Evolutionary conservation across 768 basidiomycete genomes (phyloP).

Genomic region (Hydnomerulius pinastri): DNA sequence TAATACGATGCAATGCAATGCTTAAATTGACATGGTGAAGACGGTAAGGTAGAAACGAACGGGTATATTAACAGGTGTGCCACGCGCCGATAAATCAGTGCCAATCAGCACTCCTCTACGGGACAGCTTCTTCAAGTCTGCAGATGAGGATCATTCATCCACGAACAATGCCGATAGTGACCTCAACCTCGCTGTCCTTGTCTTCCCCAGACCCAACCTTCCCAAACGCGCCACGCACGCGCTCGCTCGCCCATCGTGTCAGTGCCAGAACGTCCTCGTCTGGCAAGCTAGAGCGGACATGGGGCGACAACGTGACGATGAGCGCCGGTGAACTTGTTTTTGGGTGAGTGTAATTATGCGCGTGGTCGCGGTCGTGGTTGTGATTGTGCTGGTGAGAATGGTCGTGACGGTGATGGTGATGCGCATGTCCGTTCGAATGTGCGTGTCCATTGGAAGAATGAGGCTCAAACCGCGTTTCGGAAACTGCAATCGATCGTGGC

Average conservation of each 20-base stretch:
- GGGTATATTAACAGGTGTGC: constrained; percentile 16
- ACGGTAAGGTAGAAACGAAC: background rate
- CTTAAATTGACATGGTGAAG: constrained; percentile 10
- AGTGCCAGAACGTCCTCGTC: constrained; percentile 73
- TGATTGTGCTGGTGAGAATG: constrained; percentile 15
- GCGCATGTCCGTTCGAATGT: constrained; percentile 11
- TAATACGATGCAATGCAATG: background rate
- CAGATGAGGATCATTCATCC: no score
- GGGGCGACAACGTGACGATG: constrained; percentile 79
- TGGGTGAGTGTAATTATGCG: constrained; percentile 13
- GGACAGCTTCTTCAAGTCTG: no score
- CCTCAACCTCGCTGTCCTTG: constrained; percentile 50
- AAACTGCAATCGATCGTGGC: constrained; percentile 10
- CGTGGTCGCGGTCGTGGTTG: constrained; percentile 7
- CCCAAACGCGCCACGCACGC: constrained; percentile 55
- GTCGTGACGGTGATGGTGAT: constrained; percentile 17
- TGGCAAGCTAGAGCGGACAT: constrained; percentile 63
- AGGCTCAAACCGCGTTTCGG: background rate
- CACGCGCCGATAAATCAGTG: constrained; percentile 10
- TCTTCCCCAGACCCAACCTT: constrained; percentile 31
- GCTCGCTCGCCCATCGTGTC: constrained; percentile 78
- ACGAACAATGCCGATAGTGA: constrained; percentile 74
- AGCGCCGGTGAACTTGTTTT: constrained; percentile 40
- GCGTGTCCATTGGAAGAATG: background rate
- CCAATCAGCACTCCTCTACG: no score